These are phyloP conservation scores for Xylaria scruposa DNA, from an alignment of 495 filamentous ascomycete genomes.

Conservation along the genomic window DNA sequence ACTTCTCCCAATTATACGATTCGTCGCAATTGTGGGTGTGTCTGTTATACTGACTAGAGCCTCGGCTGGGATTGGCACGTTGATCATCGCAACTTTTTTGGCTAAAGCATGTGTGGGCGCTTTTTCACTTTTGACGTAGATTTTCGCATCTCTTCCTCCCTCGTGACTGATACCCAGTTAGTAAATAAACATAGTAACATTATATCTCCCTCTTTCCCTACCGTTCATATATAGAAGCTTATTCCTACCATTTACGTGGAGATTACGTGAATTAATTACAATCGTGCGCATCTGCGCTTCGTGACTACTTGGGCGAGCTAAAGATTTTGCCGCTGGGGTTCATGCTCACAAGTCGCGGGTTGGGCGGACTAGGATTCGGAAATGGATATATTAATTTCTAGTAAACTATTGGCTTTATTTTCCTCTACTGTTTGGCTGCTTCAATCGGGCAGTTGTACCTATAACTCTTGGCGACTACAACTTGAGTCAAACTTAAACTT, in stretches of 20 bases:
- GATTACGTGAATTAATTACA: background rate
- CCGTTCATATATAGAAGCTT: background rate
- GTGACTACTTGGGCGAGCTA: background rate
- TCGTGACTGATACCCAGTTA: background rate
- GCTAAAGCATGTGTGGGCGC: background rate
- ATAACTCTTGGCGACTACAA: background rate
- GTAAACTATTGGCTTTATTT: background rate
- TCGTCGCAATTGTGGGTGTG: background rate
- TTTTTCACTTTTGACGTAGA: background rate
- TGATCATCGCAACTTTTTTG: slow-evolving; percentile 2
- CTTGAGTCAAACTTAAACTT: background rate
- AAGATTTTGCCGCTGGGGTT: background rate
- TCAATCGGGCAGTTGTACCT: background rate
- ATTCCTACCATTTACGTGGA: background rate
- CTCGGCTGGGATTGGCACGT: slow-evolving; percentile 1
- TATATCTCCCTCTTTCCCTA: background rate
- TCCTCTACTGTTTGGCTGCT: background rate
- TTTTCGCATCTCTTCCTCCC: background rate
- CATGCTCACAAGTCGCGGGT: background rate
- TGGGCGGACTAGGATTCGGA: no score
- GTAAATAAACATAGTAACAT: background rate
- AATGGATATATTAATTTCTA: no score
- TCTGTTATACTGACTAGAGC: slow-evolving; percentile 4
- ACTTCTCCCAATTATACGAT: background rate
- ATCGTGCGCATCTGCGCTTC: background rate